Percentiles rank a stretch among this genome's conserved stretches.
These are phyloP conservation scores for Globisporangium cystogenes DNA, from an alignment of 352 stramenopile genomes.

Conservation along the genomic window DNA sequence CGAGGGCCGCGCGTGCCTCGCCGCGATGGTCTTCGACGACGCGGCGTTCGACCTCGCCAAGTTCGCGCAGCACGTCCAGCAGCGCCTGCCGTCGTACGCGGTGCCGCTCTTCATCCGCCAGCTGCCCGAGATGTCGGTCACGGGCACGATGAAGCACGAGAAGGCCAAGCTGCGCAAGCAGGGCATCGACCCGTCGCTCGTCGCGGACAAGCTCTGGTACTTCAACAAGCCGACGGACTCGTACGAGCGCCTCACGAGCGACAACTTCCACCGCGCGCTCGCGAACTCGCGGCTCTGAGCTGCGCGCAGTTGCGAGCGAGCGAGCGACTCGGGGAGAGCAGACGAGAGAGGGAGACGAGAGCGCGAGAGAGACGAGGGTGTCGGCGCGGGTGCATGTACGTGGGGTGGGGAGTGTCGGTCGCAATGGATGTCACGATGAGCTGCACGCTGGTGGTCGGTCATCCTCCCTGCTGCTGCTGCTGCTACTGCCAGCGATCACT, in stretches of 20 bases:
- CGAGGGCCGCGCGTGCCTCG: constrained; percentile 81
- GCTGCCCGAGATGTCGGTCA: constrained; percentile 68
- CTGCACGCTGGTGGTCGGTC: too few relatives aligned
- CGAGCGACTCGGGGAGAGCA: not conserved
- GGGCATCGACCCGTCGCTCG: constrained; percentile 59
- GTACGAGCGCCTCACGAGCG: constrained; percentile 51
- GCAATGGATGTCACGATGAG: too few relatives aligned
- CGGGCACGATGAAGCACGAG: constrained; percentile 90
- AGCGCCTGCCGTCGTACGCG: constrained; percentile 57
- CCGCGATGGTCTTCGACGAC: constrained; percentile 77
- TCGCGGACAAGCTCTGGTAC: constrained; percentile 56
- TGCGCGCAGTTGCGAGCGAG: not conserved
- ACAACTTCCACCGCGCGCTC: constrained; percentile 50
- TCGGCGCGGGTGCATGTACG: not conserved
- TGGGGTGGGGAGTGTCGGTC: not conserved
- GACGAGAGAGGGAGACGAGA: not conserved
- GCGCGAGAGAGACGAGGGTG: not conserved
- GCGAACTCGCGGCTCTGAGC: constrained; percentile 45
- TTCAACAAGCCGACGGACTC: constrained; percentile 38
- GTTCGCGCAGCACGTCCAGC: constrained; percentile 48
- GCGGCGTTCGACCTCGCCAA: constrained; percentile 42
- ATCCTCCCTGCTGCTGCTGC: too few relatives aligned
- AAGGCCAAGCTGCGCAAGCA: constrained; percentile 86
- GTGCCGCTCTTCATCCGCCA: constrained; percentile 85
- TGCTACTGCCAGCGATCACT: constrained; percentile 8